Percentiles rank a stretch among this genome's conserved stretches.
phyloP scores from a whole-genome alignment of 2,329 filamentous ascomycete genomes.

The Paraphaeosphaeria minitans region DNA sequence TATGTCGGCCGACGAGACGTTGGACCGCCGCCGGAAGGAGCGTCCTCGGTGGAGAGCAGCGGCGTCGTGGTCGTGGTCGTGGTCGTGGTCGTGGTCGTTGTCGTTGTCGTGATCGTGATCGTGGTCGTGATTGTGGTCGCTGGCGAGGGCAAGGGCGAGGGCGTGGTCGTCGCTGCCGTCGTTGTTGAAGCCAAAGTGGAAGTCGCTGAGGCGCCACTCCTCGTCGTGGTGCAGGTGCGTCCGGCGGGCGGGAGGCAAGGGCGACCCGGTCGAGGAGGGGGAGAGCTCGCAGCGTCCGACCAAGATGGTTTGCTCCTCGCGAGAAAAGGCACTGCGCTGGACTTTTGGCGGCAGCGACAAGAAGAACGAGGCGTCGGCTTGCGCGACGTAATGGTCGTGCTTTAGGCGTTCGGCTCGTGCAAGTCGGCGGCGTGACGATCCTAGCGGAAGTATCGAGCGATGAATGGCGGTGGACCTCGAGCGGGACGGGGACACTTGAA shows the following conservation, averaged over 20 bases:
- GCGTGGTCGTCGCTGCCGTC: neutral
- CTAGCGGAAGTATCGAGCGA: slow-evolving; percentile 25
- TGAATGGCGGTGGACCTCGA: slow-evolving; percentile 26
- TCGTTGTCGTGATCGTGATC: neutral
- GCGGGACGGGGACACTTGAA: slow-evolving; percentile 35
- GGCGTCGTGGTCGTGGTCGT: neutral
- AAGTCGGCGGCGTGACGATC: slow-evolving; percentile 30
- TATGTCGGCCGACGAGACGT: slow-evolving; percentile 21
- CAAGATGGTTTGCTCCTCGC: slow-evolving; percentile 70
- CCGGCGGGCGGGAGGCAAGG: slow-evolving; percentile 9
- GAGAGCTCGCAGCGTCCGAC: slow-evolving; percentile 55
- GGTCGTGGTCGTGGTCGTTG: neutral
- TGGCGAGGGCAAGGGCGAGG: no score
- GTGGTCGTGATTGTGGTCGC: neutral
- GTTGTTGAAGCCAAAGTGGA: slow-evolving; percentile 34
- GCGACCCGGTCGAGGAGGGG: slow-evolving; percentile 23
- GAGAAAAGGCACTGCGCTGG: slow-evolving; percentile 70
- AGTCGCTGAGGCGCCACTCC: slow-evolving; percentile 39
- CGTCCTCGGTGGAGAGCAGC: slow-evolving; percentile 18
- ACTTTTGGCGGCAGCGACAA: slow-evolving; percentile 74
- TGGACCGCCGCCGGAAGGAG: slow-evolving; percentile 24
- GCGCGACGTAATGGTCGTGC: slow-evolving; percentile 47
- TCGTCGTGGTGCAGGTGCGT: slow-evolving; percentile 29
- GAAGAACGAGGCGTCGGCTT: slow-evolving; percentile 70
- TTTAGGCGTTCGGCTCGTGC: slow-evolving; percentile 42